phyloP scores from a whole-genome alignment of 2,329 filamentous ascomycete genomes.

The Botrytis hyacinthi region DNA sequence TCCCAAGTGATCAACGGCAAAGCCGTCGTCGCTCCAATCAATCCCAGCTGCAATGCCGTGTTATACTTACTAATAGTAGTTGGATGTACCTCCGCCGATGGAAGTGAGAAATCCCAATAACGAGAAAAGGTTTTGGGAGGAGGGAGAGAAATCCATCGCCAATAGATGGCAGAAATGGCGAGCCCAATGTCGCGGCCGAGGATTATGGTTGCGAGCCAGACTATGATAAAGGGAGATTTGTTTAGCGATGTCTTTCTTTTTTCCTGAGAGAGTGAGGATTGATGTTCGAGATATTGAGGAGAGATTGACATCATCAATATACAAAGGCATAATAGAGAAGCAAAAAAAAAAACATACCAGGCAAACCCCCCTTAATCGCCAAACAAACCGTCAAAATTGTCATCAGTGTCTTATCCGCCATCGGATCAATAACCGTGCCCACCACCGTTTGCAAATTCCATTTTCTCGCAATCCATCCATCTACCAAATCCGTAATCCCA shows the following conservation, averaged over 20 bases:
- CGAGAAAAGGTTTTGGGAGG: constrained; percentile 86
- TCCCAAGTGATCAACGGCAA: constrained; percentile 69
- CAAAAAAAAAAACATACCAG: constrained; percentile 53
- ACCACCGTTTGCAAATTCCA: constrained; percentile 92
- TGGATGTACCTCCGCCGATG: constrained; percentile 78
- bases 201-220: constrained; percentile 87
- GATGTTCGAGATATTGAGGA: background rate
- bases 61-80: constrained; percentile 89
- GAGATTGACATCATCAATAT: background rate
- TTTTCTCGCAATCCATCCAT: constrained; percentile 87
- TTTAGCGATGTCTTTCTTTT: background rate
- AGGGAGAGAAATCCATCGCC: constrained; percentile 90
- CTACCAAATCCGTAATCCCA: constrained; percentile 84
- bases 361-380: constrained; percentile 77
- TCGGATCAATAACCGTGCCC: constrained; percentile 90
- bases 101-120: constrained; percentile 97
- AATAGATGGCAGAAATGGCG: constrained; percentile 85
- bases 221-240: constrained; percentile 41
- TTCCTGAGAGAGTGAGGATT: background rate
- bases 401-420: constrained; percentile 97
- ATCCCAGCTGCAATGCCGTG: constrained; percentile 82
- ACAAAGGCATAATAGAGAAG: background rate
- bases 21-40: constrained; percentile 82
- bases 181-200: constrained; percentile 84
- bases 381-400: constrained; percentile 84